phyloP scores from a whole-genome alignment of 164 flowering plant species.

The Dillenia turbinata region DNA sequence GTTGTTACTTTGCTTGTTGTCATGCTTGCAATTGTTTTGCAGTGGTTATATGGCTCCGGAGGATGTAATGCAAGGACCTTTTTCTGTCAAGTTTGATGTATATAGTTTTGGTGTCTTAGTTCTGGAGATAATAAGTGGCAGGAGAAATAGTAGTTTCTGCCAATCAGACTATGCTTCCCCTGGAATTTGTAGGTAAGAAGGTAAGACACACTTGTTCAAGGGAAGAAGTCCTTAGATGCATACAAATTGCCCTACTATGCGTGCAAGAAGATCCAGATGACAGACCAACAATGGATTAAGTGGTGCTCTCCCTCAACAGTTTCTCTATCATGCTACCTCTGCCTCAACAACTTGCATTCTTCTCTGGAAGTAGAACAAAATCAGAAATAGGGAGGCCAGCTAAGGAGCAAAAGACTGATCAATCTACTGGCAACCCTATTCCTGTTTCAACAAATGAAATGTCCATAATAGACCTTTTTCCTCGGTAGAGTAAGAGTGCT shows the following conservation, averaged over 20 bases:
- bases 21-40: slow-evolving; percentile 1
- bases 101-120: slow-evolving; percentile 54
- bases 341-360: too few species aligned
- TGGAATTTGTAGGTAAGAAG: slow-evolving; percentile 11
- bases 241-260: slow-evolving; percentile 23
- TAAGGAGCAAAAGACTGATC: too few species aligned
- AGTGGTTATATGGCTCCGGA: slow-evolving; percentile 63
- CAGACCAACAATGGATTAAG: slow-evolving; percentile 19
- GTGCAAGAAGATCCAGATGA: slow-evolving; percentile 16
- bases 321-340: background rate
- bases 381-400: too few species aligned
- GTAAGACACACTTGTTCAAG: slow-evolving; percentile 2
- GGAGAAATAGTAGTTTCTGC: slow-evolving; percentile 19
- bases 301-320: slow-evolving; percentile 16
- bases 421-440: too few species aligned
- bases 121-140: slow-evolving; percentile 43
- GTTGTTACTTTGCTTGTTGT: background rate
- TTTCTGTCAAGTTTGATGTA: slow-evolving; percentile 45
- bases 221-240: slow-evolving; percentile 14
- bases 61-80: slow-evolving; percentile 38
- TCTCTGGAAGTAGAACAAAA: too few species aligned
- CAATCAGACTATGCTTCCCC: slow-evolving; percentile 3
- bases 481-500: too few species aligned
- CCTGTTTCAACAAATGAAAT: too few species aligned
- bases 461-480: too few species aligned